Percentiles rank a stretch among this genome's conserved stretches.
Conservation (phyloP, 2,329 filamentous ascomycete genomes). For the Gnomoniopsis smithogilvyi region DNA sequence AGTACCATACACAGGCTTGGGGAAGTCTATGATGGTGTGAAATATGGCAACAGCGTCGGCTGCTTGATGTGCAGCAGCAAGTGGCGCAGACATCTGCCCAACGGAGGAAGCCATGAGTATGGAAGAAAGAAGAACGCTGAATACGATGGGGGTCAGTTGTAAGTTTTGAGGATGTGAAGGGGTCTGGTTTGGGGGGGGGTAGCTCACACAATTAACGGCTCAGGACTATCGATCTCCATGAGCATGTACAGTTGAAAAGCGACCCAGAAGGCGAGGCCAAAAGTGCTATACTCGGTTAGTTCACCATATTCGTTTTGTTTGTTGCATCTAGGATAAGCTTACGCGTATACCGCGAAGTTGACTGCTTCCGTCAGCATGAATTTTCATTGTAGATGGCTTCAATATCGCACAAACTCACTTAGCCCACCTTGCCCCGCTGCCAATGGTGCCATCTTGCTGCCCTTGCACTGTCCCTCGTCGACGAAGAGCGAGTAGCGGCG, state of each 20-base stretch:
- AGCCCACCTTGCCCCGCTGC: slow-evolving; percentile 52
- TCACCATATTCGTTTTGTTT: no score
- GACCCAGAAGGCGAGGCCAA: slow-evolving; percentile 61
- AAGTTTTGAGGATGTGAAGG: no score
- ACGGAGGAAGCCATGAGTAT: slow-evolving; percentile 56
- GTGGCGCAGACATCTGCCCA: slow-evolving; percentile 52
- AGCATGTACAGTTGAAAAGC: slow-evolving; percentile 50
- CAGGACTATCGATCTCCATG: slow-evolving; percentile 43
- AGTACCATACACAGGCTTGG: slow-evolving; percentile 33
- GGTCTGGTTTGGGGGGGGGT: neutral
- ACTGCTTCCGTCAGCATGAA: slow-evolving; percentile 16
- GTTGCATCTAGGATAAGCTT: neutral
- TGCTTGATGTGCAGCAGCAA: slow-evolving; percentile 53
- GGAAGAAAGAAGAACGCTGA: slow-evolving; percentile 50
- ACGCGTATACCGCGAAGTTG: slow-evolving; percentile 29
- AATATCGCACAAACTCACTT: slow-evolving; percentile 33
- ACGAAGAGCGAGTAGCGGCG: slow-evolving; percentile 53
- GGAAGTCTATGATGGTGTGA: slow-evolving; percentile 47
- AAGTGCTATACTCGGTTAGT: slow-evolving; percentile 28
- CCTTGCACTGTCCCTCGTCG: slow-evolving; percentile 43
- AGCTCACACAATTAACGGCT: slow-evolving; percentile 46
- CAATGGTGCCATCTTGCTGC: slow-evolving; percentile 43
- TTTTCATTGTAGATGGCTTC: neutral
- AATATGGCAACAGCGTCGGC: slow-evolving; percentile 54
- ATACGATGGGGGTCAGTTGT: neutral